Base-by-base conservation (phyloP, 371 early-diverging fungal species). In the Syncephalastrum sp. region DNA sequence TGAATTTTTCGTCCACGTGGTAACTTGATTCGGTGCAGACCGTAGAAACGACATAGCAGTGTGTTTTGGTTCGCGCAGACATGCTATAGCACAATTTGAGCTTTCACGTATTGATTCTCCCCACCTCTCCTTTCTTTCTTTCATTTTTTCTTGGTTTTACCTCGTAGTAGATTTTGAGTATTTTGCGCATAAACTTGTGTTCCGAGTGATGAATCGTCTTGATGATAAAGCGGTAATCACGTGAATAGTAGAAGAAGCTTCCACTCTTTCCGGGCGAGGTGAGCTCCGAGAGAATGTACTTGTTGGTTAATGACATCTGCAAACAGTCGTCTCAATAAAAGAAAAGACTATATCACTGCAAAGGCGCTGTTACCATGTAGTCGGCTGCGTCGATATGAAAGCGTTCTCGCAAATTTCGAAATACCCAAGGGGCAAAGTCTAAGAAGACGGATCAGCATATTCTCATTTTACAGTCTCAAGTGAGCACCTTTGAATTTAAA, bases 201-300 rank as follows among this genome's bases (percentile, higher is more conserved):
- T 97, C 98, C 4, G 91, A 77, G 61, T 90, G 90, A 68, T 91
- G 93, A 46, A 97, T 91, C 3, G 98, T 97, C 65, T 98, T 98
- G 82, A 98, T 98, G 63, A 98, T 97, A 74, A 94, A 97, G n/a
- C 97, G 88, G 73, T 92, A 95, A 75, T 98, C 98, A 62, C 90
- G 86, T 13, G 94, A 96, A 74, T 90, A 94, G 77, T 96, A 98
- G 67, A 98, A 96, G 77, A 96, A 96, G 55, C 90, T 89, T 3
- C 95, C 94, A 61, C 91, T 91, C 72, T 96, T 97, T 33, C 98
- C 98, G 4, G 97, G 91, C 29, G 93, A 93, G 14, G 89, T 90
- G 5, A 96, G 73, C 67, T 97, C 97, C 14, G 92, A 93, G 0
- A 98, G 79, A 47, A 96, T 93, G 72, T 96, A 97, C 72, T 94